phyloP scores from a whole-genome alignment of 768 basidiomycete genomes.

The Psilocybe sp. region DNA sequence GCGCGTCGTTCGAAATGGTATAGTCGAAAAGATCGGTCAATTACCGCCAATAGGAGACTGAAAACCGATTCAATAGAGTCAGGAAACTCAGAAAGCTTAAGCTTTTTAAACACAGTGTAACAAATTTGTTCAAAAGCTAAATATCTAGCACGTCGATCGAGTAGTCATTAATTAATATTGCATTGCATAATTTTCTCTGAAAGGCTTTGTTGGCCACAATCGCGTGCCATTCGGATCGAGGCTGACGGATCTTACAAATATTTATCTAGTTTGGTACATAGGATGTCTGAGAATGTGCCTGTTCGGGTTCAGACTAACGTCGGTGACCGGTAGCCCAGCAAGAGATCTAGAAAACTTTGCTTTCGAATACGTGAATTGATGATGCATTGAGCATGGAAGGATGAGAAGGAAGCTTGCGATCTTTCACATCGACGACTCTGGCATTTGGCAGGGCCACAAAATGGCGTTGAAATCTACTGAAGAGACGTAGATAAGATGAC shows the following conservation, averaged over 20 bases:
- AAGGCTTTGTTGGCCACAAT: slow-evolving; percentile 12
- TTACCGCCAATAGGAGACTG: too few species aligned
- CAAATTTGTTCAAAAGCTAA: neutral
- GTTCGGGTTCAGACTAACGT: slow-evolving; percentile 12
- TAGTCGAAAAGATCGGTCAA: too few species aligned
- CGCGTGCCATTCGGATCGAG: slow-evolving; percentile 22
- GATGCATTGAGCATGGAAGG: too few species aligned
- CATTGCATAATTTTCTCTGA: slow-evolving; percentile 1
- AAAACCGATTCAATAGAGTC: neutral
- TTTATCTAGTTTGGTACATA: neutral
- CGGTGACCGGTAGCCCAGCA: neutral
- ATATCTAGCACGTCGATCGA: slow-evolving; percentile 1
- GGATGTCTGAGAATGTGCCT: neutral
- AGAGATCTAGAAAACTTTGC: too few species aligned
- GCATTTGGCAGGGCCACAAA: too few species aligned
- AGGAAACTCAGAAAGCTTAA: neutral
- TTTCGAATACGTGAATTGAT: too few species aligned
- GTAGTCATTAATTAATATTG: slow-evolving; percentile 1
- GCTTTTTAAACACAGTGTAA: too few species aligned
- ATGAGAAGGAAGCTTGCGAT: too few species aligned
- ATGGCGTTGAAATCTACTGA: too few species aligned
- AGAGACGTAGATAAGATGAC: too few species aligned
- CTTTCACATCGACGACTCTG: too few species aligned
- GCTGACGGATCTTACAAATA: slow-evolving; percentile 18
- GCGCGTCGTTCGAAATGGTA: too few species aligned